Percentiles rank a stretch among this genome's conserved stretches.
These are phyloP conservation scores for Lasiodiplodia hormozganensis DNA, from an alignment of 2,329 filamentous ascomycete genomes.

Conservation along the genomic window DNA sequence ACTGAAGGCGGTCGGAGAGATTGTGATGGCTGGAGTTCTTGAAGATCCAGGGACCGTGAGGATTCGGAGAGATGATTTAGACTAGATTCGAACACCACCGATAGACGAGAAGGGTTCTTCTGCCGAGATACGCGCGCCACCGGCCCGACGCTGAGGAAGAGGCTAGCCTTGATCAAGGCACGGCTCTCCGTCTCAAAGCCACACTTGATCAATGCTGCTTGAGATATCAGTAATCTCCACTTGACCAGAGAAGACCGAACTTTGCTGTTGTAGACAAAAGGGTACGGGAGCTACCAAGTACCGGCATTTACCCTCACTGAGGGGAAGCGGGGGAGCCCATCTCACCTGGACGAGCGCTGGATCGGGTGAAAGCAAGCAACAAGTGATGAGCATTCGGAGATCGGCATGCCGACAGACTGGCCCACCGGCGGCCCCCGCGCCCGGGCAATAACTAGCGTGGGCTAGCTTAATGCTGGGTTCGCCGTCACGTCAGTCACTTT, in stretches of 20 bases:
- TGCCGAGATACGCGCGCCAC: not conserved
- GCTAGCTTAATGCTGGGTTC: not conserved
- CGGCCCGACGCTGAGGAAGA: not conserved
- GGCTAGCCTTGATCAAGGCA: not conserved
- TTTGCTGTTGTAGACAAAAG: not conserved
- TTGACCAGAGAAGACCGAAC: not conserved
- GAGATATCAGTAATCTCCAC: not conserved
- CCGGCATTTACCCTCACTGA: not conserved
- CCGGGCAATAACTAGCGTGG: not conserved
- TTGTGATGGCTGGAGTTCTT: not conserved
- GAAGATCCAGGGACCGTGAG: not conserved
- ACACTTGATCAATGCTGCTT: not conserved
- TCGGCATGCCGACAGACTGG: not conserved
- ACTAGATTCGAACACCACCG: not conserved
- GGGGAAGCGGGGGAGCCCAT: not conserved
- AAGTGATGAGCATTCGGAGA: not conserved
- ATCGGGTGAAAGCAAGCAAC: not conserved
- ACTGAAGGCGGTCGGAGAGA: not conserved
- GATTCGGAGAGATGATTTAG: not conserved
- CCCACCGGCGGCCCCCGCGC: not conserved
- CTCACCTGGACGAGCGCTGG: not conserved
- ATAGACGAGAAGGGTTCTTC: not conserved
- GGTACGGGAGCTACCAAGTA: not conserved
- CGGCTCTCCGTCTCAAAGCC: not conserved
- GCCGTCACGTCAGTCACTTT: not conserved